phyloP scores from a whole-genome alignment of 129 eudicot species.

The Ambrosia artemisiifolia region DNA sequence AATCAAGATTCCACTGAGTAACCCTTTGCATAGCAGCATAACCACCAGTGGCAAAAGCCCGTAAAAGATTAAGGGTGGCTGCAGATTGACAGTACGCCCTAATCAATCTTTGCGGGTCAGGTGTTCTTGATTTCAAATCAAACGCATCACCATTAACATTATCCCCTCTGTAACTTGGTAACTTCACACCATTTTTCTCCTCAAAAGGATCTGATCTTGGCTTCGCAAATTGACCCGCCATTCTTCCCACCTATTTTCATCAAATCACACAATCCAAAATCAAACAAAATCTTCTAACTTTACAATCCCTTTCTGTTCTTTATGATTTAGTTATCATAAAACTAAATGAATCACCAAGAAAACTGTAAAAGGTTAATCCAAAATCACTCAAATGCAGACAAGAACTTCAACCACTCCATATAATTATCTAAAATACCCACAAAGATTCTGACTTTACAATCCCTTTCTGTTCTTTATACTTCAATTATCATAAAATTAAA shows the following conservation, averaged over 20 bases:
- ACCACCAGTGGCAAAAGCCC: slow-evolving; percentile 96
- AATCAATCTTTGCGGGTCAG: slow-evolving; percentile 90
- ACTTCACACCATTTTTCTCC: slow-evolving; percentile 83
- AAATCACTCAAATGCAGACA: background rate
- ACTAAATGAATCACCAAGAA: background rate
- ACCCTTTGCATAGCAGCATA: slow-evolving; percentile 97
- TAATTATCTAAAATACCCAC: too few relatives aligned
- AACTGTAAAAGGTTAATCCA: background rate
- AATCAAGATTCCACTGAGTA: slow-evolving; percentile 85
- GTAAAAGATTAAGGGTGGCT: slow-evolving; percentile 80
- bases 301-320: background rate
- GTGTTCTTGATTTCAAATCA: slow-evolving; percentile 72
- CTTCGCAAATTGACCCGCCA: slow-evolving; percentile 97
- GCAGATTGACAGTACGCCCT: slow-evolving; percentile 93
- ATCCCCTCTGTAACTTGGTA: slow-evolving; percentile 94
- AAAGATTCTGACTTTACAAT: background rate
- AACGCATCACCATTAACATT: slow-evolving; percentile 85
- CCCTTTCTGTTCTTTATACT: background rate
- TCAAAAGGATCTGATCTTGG: slow-evolving; percentile 81
- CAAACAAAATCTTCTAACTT: background rate
- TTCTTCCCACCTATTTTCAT: slow-evolving; percentile 74
- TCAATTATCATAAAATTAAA: background rate
- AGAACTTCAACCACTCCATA: background rate
- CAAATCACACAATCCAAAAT: slow-evolving; percentile 7
- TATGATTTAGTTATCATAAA: background rate